Conservation (phyloP, 2,329 filamentous ascomycete species). For the Trichoderma sp. region DNA sequence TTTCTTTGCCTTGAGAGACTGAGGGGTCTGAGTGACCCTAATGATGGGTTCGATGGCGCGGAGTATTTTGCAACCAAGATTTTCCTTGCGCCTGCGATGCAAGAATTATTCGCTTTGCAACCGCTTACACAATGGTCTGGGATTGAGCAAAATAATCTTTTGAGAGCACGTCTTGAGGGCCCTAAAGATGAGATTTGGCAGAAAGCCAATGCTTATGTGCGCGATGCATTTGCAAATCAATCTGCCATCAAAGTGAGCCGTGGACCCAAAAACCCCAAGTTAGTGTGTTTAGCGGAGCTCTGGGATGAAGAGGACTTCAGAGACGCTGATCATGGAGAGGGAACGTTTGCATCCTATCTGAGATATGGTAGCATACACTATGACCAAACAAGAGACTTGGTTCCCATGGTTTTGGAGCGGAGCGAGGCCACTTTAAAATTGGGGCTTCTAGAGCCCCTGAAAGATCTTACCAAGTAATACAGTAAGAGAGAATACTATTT, state of each 20-base stretch:
- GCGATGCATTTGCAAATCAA: conserved; percentile 40
- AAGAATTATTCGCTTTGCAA: conserved; percentile 31
- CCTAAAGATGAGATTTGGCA: conserved; percentile 30
- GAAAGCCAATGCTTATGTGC: conserved; percentile 35
- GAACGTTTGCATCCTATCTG: conserved; percentile 43
- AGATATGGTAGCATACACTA: conserved; percentile 43
- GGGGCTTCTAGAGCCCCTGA: neutral
- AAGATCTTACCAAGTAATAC: neutral
- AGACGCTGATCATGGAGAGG: conserved; percentile 39
- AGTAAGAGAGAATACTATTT: neutral
- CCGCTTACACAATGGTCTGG: conserved; percentile 18
- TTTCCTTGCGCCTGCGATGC: conserved; percentile 34
- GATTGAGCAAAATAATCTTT: neutral
- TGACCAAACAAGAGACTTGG: conserved; percentile 39
- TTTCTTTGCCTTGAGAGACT: conserved; percentile 40
- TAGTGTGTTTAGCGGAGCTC: conserved; percentile 35
- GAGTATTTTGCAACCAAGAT: conserved; percentile 42
- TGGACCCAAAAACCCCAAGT: conserved; percentile 35
- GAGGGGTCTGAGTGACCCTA: conserved; percentile 41
- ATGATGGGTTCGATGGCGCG: conserved; percentile 42
- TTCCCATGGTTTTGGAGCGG: neutral
- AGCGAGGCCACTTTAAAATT: neutral
- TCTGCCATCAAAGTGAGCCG: conserved; percentile 44
- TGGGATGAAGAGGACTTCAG: conserved; percentile 40
- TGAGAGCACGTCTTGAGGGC: neutral